Conservation (phyloP, 768 basidiomycete genomes). For the Amanita brunnescens region DNA sequence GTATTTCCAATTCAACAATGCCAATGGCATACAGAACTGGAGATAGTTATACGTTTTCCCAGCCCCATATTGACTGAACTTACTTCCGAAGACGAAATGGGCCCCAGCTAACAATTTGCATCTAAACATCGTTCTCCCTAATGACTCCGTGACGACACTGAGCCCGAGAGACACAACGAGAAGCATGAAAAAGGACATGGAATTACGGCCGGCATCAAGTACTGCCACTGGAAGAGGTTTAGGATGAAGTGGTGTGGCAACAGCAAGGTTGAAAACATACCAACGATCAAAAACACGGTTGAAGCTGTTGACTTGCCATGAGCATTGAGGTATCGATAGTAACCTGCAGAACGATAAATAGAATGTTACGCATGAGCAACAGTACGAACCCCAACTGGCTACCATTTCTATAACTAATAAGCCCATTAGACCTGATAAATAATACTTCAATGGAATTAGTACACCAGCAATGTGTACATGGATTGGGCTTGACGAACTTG, state of each 20-base stretch:
- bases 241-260: constrained; percentile 2
- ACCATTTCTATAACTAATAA: constrained; percentile 93
- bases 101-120: constrained; percentile 75
- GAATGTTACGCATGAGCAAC: not conserved
- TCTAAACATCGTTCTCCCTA: constrained; percentile 77
- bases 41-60: not conserved
- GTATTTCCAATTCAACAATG: constrained; percentile 86
- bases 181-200: constrained; percentile 91
- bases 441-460: constrained; percentile 46
- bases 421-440: constrained; percentile 80
- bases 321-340: constrained; percentile 92
- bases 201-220: constrained; percentile 89
- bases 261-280: constrained; percentile 30
- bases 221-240: constrained; percentile 62
- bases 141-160: constrained; percentile 82
- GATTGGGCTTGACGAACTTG: constrained; percentile 41
- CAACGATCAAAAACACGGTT: constrained; percentile 88
- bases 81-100: constrained; percentile 94
- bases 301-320: constrained; percentile 68
- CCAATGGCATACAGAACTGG: constrained; percentile 89
- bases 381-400: constrained; percentile 68
- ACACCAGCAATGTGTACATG: not conserved
- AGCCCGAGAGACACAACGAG: constrained; percentile 88
- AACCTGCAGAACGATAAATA: constrained; percentile 38
- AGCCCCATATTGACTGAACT: constrained; percentile 18